phyloP scores from a whole-genome alignment of 164 flowering plant species.

The Magnolia officinalis region DNA sequence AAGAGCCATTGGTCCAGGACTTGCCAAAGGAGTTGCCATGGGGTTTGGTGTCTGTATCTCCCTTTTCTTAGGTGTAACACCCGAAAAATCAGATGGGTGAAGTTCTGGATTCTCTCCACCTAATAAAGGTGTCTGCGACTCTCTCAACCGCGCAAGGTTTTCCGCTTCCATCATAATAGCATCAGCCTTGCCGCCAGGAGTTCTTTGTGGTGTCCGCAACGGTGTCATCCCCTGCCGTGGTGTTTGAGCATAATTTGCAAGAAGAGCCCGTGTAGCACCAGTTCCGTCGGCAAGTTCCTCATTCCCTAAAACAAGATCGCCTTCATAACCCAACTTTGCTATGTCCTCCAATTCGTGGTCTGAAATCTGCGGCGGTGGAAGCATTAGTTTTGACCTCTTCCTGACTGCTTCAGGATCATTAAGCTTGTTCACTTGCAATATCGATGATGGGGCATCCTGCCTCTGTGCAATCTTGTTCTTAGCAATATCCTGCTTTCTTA shows the following conservation, averaged over 20 bases:
- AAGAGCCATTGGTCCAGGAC: conserved; percentile 69
- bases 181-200: conserved; percentile 92
- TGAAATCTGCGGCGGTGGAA: conserved; percentile 94
- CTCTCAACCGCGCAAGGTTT: conserved; percentile 84
- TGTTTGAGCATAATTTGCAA: conserved; percentile 79
- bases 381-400: conserved; percentile 88
- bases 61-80: conserved; percentile 91
- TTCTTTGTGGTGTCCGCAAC: conserved; percentile 85
- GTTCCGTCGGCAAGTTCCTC: conserved; percentile 81
- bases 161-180: conserved; percentile 99
- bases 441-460: conserved; percentile 90
- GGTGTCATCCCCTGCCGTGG: conserved; percentile 88
- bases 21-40: conserved; percentile 75
- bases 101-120: conserved; percentile 97
- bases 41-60: conserved; percentile 92
- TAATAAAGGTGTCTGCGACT: conserved; percentile 90
- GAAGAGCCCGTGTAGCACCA: conserved; percentile 91
- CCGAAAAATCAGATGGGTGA: conserved; percentile 98
- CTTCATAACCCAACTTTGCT: conserved; percentile 94
- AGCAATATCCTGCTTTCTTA: conserved; percentile 83
- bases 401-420: conserved; percentile 94
- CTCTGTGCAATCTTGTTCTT: conserved; percentile 89
- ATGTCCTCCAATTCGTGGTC: conserved; percentile 95
- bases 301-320: conserved; percentile 67
- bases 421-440: conserved; percentile 82